Evolutionary conservation across 2,329 filamentous ascomycete genomes (phyloP), one percentile per base, ranked within the genome.

Genomic region (Myrmaecium sp.): DNA sequence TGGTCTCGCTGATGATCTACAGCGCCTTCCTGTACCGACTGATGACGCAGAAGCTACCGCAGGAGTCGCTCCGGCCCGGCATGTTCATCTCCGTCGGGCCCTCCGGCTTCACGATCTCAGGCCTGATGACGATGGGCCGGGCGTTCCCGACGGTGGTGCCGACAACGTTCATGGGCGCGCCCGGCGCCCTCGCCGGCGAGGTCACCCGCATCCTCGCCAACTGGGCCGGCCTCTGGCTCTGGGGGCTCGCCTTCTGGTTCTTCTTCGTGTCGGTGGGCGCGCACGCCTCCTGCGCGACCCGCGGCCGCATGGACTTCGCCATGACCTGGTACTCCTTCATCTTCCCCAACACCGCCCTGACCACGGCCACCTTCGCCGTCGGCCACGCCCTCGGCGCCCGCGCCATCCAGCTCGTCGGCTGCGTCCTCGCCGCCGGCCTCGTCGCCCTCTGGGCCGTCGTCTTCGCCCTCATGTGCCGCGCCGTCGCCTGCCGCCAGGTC

Each of bases 301-400:
- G 64, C 7, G 62, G 64, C 19, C 65, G 60, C 29, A 69, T 83
- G 57, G 64, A 70, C 4, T 89, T 84, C 41, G 74, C 77, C 11
- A 84, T 89, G 77, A 80, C 74, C 2, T 91, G 79, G 73, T 89
- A 75, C 51, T 79, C 71, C 3, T 86, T 84, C 47, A 64, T 84
- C 4, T 84, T 84, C 41, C 78, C 79, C 2, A 82, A 84, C 38
- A 84, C 78, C 0, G 77, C 75, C 0, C 52, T 82, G 32, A 66
- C 65, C 19, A 78, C 74, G 0, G 75, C 78, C 0, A 89, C 79
- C 0, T 72, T 78, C 36, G 67, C 74, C 2, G 64, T 89, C 26
- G 76, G 68, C 1, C 58, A 62, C 6, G 30, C 49, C 1, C 39
- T 60, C 7, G 37, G 49, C 27, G 44, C 48, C 13, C 36, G 31